Evolutionary conservation across 352 stramenopile species (phyloP).

Genomic region (Lagenidium giganteum): DNA sequence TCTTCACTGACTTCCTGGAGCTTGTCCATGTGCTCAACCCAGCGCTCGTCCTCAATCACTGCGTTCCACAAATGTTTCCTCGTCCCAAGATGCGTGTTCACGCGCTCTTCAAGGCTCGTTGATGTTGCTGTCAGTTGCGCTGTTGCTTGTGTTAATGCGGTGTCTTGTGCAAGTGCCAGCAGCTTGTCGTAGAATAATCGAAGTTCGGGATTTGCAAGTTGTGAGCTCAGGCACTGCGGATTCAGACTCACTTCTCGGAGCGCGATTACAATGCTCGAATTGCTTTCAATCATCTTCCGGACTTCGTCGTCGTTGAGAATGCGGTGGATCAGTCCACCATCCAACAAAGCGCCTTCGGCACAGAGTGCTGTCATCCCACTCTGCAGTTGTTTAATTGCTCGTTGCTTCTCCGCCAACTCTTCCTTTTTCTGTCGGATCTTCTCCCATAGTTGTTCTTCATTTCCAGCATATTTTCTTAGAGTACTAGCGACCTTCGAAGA

Average conservation of each 20-base stretch:
- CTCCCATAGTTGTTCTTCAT: slow-evolving; percentile 4
- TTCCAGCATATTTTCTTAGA: slow-evolving; percentile 16
- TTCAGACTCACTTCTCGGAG: slow-evolving; percentile 69
- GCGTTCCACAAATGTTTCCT: slow-evolving; percentile 9
- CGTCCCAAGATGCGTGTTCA: slow-evolving; percentile 17
- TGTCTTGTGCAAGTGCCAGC: slow-evolving; percentile 19
- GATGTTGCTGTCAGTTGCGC: background rate
- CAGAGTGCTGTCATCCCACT: too few species aligned
- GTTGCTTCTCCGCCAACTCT: slow-evolving; percentile 6
- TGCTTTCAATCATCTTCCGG: slow-evolving; percentile 26
- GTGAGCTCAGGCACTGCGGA: slow-evolving; percentile 30
- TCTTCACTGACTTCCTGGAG: slow-evolving; percentile 64
- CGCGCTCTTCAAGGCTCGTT: slow-evolving; percentile 28
- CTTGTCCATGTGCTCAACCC: slow-evolving; percentile 24
- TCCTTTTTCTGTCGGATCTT: slow-evolving; percentile 15
- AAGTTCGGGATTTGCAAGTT: slow-evolving; percentile 36
- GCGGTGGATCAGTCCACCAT: slow-evolving; percentile 35
- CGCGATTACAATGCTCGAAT: slow-evolving; percentile 41
- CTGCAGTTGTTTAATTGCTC: slow-evolving; percentile 6
- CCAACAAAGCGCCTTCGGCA: background rate
- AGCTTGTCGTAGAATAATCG: slow-evolving; percentile 54
- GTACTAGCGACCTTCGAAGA: slow-evolving; percentile 15
- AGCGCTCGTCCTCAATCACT: slow-evolving; percentile 16
- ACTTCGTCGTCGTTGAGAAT: slow-evolving; percentile 42
- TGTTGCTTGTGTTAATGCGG: slow-evolving; percentile 11